These are phyloP conservation scores for Cyclanthera cordifolia DNA, from an alignment of 306 rosid species.

Conservation along the genomic window DNA sequence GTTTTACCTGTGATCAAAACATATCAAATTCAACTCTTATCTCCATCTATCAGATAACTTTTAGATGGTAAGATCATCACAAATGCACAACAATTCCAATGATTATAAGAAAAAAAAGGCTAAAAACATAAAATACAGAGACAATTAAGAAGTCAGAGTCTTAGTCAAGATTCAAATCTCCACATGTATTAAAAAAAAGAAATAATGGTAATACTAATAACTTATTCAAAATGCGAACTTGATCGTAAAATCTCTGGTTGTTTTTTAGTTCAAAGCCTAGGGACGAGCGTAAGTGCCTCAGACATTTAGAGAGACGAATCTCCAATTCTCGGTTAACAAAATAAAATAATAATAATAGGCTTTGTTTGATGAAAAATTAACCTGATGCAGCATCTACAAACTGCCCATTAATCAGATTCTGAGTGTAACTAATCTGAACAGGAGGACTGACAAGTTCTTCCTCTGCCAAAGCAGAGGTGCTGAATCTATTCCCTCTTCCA, in stretches of 20 bases:
- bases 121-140: too few species aligned
- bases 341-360: neutral
- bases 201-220: too few species aligned
- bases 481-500: slow-evolving; percentile 29
- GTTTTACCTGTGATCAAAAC: slow-evolving; percentile 50
- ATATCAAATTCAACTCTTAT: slow-evolving; percentile 10
- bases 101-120: neutral
- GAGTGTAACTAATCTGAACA: slow-evolving; percentile 47
- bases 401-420: slow-evolving; percentile 61
- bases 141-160: too few species aligned
- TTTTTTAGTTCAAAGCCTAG: too few species aligned
- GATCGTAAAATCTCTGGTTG: too few species aligned
- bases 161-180: too few species aligned
- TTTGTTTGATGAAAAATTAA: slow-evolving; percentile 1
- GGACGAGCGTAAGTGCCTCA: too few species aligned
- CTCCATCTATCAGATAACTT: neutral
- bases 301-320: too few species aligned
- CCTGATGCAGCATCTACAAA: slow-evolving; percentile 89
- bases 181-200: too few species aligned
- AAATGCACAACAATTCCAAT: neutral
- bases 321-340: too few species aligned
- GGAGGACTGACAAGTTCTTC: slow-evolving; percentile 59
- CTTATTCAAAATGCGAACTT: too few species aligned
- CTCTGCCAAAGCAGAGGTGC: slow-evolving; percentile 52
- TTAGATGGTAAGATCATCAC: neutral